Base-by-base conservation (phyloP, 169 alveolate genomes). In the Eimeria acervulina region DNA sequence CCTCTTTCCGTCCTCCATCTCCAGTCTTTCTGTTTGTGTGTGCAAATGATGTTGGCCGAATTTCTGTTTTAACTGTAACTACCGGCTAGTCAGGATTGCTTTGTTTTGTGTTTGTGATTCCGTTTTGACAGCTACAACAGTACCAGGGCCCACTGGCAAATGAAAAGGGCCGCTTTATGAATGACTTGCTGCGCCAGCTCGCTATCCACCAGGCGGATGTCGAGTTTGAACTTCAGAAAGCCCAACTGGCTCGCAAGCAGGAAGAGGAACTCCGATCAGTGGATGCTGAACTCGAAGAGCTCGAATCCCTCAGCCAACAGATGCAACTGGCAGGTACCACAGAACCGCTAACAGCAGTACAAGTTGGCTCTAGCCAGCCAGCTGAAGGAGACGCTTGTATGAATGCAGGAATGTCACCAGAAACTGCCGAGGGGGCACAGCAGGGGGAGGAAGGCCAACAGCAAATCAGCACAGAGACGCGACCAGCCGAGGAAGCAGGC, bases 221-320 rank as follows among this genome's bases (percentile, higher is more conserved):
- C 10, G 94, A 59, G 33, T 63, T 87, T 31, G 83, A 42, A 8
- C 15, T 21, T 28, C 68, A 61, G 40, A 87, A 87, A 59, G 81
- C 81, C 21, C 66, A 66, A 10, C 12, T 87, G 23, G 40, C 40
- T n/a, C 3, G 55, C 42, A 63, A 63, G 31, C 52, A 21, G 31
- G 94, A 61, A 33, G 94, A 38, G 42, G 94, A 87, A 44, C 81
- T 87, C 19, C 44, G 83, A 38, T 59, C 83, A 59, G 81, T 87
- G 15, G 94, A 87, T 0, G 83, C 81, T 47, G 94, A 87, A 23
- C 94, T 87, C 15, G 83, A 61, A 26, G 66, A 87, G 84, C 55
- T 87, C 31, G 81, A 87, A 28, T 61, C 80, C n/a, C 52, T 87
- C 0, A 42, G 26, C 40, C 44, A 47, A 26, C n/a, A 38, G 63